Evolutionary conservation across 2,329 filamentous ascomycete species (phyloP).

Genomic region (Trichoderma semiorbis): DNA sequence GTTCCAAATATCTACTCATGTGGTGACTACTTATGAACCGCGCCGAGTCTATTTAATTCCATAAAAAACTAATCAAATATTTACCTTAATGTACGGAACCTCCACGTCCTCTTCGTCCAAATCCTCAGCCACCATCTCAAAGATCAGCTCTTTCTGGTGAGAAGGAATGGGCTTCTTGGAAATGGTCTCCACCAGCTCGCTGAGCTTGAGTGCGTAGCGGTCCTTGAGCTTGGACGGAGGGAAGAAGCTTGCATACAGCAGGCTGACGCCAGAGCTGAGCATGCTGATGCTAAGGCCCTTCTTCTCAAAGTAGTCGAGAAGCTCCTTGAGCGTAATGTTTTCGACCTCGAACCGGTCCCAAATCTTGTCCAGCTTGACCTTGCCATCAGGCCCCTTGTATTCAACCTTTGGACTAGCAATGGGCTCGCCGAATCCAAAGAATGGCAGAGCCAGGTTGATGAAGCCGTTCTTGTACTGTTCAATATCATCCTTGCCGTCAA

Average conservation of each 20-base stretch:
- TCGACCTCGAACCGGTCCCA: slow-evolving; percentile 96
- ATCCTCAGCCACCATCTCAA: slow-evolving; percentile 93
- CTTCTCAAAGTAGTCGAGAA: slow-evolving; percentile 76
- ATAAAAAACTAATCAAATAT: slow-evolving; percentile 33
- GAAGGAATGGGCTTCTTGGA: slow-evolving; percentile 88
- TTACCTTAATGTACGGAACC: slow-evolving; percentile 93
- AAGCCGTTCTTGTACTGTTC: slow-evolving; percentile 99
- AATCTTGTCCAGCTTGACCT: slow-evolving; percentile 86
- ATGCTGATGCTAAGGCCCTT: slow-evolving; percentile 82
- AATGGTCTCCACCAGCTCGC: slow-evolving; percentile 79
- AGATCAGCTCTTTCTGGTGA: slow-evolving; percentile 93
- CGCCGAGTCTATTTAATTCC: slow-evolving; percentile 10
- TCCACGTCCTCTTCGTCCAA: slow-evolving; percentile 88
- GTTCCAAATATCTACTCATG: slow-evolving; percentile 1
- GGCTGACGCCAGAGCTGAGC: slow-evolving; percentile 94
- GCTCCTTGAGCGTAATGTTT: slow-evolving; percentile 79
- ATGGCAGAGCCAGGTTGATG: slow-evolving; percentile 90
- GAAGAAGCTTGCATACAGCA: slow-evolving; percentile 94
- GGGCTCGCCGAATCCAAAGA: slow-evolving; percentile 98
- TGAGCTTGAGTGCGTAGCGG: slow-evolving; percentile 77
- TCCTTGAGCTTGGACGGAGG: slow-evolving; percentile 75
- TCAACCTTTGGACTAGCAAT: slow-evolving; percentile 90
- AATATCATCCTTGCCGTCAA: slow-evolving; percentile 93
- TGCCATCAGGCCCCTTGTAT: slow-evolving; percentile 75
- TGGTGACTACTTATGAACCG: not conserved